Evolutionary conservation across 805 yeast species (phyloP).

Genomic region (Ogataea kodamae): DNA sequence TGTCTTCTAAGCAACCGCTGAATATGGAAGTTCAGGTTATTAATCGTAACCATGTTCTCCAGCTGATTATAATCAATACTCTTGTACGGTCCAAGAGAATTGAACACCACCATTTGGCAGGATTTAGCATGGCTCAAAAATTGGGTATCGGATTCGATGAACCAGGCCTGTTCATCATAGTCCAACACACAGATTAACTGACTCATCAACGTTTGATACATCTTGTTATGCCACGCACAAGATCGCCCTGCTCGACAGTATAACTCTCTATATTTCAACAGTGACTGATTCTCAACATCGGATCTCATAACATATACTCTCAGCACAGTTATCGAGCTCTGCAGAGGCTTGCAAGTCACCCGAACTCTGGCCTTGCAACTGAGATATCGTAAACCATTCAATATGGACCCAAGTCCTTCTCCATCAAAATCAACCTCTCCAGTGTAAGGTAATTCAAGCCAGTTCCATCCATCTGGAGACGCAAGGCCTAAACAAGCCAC

Average conservation of each 20-base stretch:
- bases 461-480: conserved; percentile 48
- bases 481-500: conserved; percentile 35
- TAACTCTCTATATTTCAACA: conserved; percentile 33
- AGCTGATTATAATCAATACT: no score
- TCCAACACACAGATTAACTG: conserved; percentile 42
- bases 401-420: conserved; percentile 15
- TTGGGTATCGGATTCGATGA: conserved; percentile 10
- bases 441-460: conserved; percentile 49
- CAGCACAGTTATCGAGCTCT: conserved; percentile 28
- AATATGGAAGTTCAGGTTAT: conserved; percentile 17
- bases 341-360: conserved; percentile 41
- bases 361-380: conserved; percentile 38
- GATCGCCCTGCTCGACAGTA: conserved; percentile 34
- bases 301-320: conserved; percentile 48
- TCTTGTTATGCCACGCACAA: conserved; percentile 34
- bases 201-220: conserved; percentile 33
- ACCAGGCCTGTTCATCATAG: conserved; percentile 39
- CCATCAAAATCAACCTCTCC: conserved; percentile 9
- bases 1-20: no score
- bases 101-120: conserved; percentile 12
- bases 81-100: not conserved
- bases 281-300: conserved; percentile 38
- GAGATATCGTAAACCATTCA: conserved; percentile 43
- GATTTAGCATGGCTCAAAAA: conserved; percentile 7
- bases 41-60: no score